phyloP scores from a whole-genome alignment of 352 stramenopile species.

The Globisporangium alternatum region DNA sequence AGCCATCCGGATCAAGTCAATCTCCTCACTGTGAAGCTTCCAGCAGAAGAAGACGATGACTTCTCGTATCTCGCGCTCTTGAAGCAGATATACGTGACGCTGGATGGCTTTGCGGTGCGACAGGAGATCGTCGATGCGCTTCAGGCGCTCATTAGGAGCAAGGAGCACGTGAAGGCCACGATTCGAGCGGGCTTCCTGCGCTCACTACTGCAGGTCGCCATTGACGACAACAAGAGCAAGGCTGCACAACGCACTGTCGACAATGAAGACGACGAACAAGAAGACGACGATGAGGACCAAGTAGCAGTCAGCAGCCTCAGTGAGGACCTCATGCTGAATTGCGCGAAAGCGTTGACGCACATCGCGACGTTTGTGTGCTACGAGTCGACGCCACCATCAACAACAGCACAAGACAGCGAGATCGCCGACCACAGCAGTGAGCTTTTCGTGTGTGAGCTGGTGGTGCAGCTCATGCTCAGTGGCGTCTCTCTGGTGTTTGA shows the following conservation, averaged over 20 bases:
- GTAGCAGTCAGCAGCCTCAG: slow-evolving; percentile 1
- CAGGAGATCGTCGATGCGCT: slow-evolving; percentile 34
- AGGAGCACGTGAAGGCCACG: slow-evolving; percentile 47
- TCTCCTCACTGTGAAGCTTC: slow-evolving; percentile 6
- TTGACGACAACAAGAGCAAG: slow-evolving; percentile 22
- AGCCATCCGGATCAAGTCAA: background rate
- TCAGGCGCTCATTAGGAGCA: slow-evolving; percentile 26
- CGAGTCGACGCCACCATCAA: background rate
- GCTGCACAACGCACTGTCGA: background rate
- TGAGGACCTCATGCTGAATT: slow-evolving; percentile 14
- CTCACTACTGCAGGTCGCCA: slow-evolving; percentile 41
- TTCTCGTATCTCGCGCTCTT: slow-evolving; percentile 40
- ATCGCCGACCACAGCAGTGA: slow-evolving; percentile 4
- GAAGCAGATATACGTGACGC: slow-evolving; percentile 78
- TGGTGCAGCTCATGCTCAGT: slow-evolving; percentile 59
- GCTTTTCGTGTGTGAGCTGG: slow-evolving; percentile 33
- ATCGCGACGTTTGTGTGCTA: slow-evolving; percentile 16
- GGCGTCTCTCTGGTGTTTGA: slow-evolving; percentile 48
- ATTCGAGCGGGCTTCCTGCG: slow-evolving; percentile 39
- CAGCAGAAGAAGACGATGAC: slow-evolving; percentile 2
- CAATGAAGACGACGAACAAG: slow-evolving; percentile 6
- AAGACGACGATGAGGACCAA: background rate
- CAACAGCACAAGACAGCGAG: background rate
- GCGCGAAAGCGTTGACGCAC: slow-evolving; percentile 13
- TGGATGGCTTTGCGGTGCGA: slow-evolving; percentile 25